Conservation (phyloP, 768 basidiomycete genomes). For the Termitomyces eurrhizus region DNA sequence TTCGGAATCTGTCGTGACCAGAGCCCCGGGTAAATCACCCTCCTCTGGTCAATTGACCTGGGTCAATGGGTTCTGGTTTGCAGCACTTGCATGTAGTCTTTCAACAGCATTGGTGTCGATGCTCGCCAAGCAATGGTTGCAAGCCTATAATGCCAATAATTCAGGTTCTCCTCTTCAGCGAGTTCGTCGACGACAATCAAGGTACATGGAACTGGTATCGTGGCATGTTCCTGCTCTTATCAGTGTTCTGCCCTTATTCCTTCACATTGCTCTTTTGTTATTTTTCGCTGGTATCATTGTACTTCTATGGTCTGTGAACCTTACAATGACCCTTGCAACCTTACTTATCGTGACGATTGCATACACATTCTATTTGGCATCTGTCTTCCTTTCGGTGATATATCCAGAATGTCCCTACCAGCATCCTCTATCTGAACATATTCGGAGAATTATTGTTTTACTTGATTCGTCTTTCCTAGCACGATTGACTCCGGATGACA, state of each 20-base stretch:
- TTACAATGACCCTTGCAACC: slow-evolving; percentile 29
- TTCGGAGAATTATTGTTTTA: slow-evolving; percentile 20
- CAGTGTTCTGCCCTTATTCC: slow-evolving; percentile 34
- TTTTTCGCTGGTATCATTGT: slow-evolving; percentile 40
- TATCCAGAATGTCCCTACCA: slow-evolving; percentile 39
- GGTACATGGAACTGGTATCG: slow-evolving; percentile 29
- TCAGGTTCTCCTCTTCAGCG: slow-evolving; percentile 35
- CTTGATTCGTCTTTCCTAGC: not conserved
- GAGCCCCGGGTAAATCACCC: slow-evolving; percentile 4
- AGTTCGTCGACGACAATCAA: slow-evolving; percentile 33
- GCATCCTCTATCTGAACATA: slow-evolving; percentile 34
- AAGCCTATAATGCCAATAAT: slow-evolving; percentile 26
- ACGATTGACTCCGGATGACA: not conserved
- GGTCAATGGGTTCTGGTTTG: slow-evolving; percentile 46
- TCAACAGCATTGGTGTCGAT: slow-evolving; percentile 41
- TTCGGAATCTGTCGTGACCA: slow-evolving; percentile 10
- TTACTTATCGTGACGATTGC: slow-evolving; percentile 31
- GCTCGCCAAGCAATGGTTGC: slow-evolving; percentile 44
- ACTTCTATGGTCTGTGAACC: slow-evolving; percentile 34
- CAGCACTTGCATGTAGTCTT: slow-evolving; percentile 37
- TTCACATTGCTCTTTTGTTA: slow-evolving; percentile 36
- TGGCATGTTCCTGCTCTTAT: slow-evolving; percentile 39
- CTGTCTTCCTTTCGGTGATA: slow-evolving; percentile 35
- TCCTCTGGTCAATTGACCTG: slow-evolving; percentile 25
- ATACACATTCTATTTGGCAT: slow-evolving; percentile 32